Base-by-base conservation (phyloP, 306 rosid species). In the Fragaria vesca region DNA sequence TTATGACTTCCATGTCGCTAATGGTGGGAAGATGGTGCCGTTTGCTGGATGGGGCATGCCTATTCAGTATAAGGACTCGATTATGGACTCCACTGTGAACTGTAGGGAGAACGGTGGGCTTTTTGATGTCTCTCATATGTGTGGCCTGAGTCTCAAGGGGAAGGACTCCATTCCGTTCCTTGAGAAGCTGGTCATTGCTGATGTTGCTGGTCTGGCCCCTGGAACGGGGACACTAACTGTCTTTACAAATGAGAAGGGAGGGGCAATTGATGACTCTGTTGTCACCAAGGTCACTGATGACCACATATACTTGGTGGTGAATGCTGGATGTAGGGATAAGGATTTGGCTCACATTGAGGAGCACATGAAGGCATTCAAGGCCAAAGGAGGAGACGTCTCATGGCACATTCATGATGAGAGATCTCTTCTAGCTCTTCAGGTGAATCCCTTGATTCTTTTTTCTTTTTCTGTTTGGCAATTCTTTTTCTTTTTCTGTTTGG, bases 31-130 rank as follows among this genome's bases (percentile, higher is more conserved):
- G 96, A 90, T 94, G 96, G 97, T 94, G 75, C 97, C 97, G 17
- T 94, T 94, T 82, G 98, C 98, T 63, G 97, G 98, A 63, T 94
- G 97, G 98, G 90, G 93, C 83, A 94, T 94, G 97, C 97, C 97
- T 45, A 94, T 94, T 69, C 98, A 94, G 78, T 94, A 94, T 85
- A 94, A 94, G 84, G 98, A 94, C 78, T 94, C 97, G 18, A 94
- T 94, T 81, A 92, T 92, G 83, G 98, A 94, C 72, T 94, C 97
- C 0, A 94, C 98, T 24, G 73, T 92, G n/a, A 92, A 90, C 83
- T 90, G 97, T 75, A 87, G 98, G 83, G 76, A 91, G 80, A 85
- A 94, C 75, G 97, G 97, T 73, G 34, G 94, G 54, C 90, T 94
- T 46, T 94, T 94, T 84, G 94, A 94, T 87, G 98, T 94, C 67